Percentiles rank a stretch among this genome's conserved stretches.
Conservation (phyloP, 2,329 filamentous ascomycete genomes). For the Triangularia setosa region DNA sequence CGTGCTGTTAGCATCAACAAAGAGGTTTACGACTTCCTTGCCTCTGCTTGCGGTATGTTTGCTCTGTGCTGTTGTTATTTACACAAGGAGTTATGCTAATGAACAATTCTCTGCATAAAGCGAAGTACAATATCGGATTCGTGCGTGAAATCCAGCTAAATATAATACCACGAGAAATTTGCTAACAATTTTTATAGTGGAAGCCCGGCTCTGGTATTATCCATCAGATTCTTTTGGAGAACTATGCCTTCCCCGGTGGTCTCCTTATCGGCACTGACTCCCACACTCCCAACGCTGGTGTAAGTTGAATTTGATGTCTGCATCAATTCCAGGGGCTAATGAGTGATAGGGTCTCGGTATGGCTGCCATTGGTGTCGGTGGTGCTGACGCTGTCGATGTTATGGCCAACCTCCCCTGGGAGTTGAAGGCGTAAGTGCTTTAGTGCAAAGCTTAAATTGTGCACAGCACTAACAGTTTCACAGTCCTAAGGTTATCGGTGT, state of each 20-base stretch:
- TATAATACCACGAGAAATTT: not conserved
- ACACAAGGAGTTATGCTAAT: not conserved
- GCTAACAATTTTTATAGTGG: slow-evolving; percentile 56
- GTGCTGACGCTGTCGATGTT: slow-evolving; percentile 97
- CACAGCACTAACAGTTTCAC: not conserved
- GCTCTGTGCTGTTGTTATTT: not conserved
- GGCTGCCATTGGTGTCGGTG: slow-evolving; percentile 92
- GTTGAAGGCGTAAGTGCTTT: slow-evolving; percentile 64
- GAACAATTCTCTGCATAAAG: no score
- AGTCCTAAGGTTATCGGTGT: slow-evolving; percentile 90
- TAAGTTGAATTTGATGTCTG: not conserved
- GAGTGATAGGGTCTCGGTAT: slow-evolving; percentile 71
- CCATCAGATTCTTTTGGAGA: slow-evolving; percentile 43
- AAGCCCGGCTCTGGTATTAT: slow-evolving; percentile 98
- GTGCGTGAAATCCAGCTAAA: no score
- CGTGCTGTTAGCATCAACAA: slow-evolving; percentile 93
- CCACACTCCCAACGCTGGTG: slow-evolving; percentile 9
- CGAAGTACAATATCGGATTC: no score
- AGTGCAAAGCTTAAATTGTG: not conserved
- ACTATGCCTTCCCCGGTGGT: slow-evolving; percentile 95
- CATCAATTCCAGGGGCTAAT: not conserved
- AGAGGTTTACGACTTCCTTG: slow-evolving; percentile 98
- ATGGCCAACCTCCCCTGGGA: slow-evolving; percentile 98
- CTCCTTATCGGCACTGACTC: slow-evolving; percentile 82
- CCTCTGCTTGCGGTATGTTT: slow-evolving; percentile 65